Conservation (phyloP, 176 grass and related monocot genomes). For the Aegilops bicornis region DNA sequence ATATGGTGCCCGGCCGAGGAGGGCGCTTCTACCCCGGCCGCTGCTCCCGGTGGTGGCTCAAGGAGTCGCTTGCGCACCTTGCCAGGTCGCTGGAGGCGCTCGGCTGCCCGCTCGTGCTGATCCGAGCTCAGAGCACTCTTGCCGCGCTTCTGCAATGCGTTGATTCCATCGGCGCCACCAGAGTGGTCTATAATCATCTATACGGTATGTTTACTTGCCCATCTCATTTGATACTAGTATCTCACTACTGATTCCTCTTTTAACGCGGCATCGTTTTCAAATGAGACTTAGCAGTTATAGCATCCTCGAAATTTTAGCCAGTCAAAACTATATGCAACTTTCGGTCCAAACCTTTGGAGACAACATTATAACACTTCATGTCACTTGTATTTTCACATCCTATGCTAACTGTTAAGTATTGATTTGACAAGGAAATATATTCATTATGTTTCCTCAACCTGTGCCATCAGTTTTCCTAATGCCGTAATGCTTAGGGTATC, state of each 20-base stretch:
- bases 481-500: neutral
- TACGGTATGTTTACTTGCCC: constrained; percentile 54
- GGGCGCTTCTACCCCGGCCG: constrained; percentile 70
- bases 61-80: constrained; percentile 77
- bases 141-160: constrained; percentile 65
- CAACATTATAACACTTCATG: neutral
- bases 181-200: constrained; percentile 82
- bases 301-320: neutral
- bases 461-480: neutral
- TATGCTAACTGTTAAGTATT: neutral
- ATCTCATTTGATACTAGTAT: neutral
- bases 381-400: neutral
- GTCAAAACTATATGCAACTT: neutral
- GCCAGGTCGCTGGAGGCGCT: constrained; percentile 59
- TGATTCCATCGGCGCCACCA: constrained; percentile 50
- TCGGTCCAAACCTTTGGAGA: constrained; percentile 4
- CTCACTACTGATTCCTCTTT: neutral
- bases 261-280: neutral
- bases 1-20: constrained; percentile 84
- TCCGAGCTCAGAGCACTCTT: constrained; percentile 62
- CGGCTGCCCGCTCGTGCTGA: constrained; percentile 66
- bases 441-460: neutral
- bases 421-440: neutral
- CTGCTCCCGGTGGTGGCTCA: constrained; percentile 91
- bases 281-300: neutral